Evolutionary conservation across 2,329 filamentous ascomycete genomes (phyloP).

Genomic region (Nemania diffusa): DNA sequence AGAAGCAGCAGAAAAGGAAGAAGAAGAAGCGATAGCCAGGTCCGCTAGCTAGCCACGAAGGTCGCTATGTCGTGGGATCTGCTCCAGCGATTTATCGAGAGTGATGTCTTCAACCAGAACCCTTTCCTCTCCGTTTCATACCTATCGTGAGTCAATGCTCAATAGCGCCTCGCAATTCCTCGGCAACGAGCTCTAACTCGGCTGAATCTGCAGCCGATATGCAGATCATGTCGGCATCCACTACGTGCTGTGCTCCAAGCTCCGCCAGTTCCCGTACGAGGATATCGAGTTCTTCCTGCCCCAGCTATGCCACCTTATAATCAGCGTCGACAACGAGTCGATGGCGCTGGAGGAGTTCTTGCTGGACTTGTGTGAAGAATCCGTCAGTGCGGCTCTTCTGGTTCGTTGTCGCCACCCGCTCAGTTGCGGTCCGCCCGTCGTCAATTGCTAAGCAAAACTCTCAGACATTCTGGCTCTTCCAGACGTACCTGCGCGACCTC

Average conservation of each 20-base stretch:
- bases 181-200: constrained; percentile 16
- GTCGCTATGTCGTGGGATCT: constrained; percentile 82
- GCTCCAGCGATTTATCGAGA: constrained; percentile 90
- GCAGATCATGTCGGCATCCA: constrained; percentile 91
- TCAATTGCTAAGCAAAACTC: constrained; percentile 41
- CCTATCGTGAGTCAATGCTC: constrained; percentile 73
- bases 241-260: constrained; percentile 88
- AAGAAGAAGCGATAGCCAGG: constrained; percentile 5
- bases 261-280: constrained; percentile 88
- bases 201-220: constrained; percentile 71
- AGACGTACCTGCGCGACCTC: constrained; percentile 87
- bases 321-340: constrained; percentile 89
- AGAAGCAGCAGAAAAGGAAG: constrained; percentile 8
- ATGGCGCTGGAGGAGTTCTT: constrained; percentile 92
- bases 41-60: constrained; percentile 14
- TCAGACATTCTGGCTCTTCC: constrained; percentile 90
- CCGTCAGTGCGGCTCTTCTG: constrained; percentile 83
- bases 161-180: constrained; percentile 7
- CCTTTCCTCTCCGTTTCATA: constrained; percentile 90
- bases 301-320: constrained; percentile 86
- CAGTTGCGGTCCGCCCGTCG: constrained; percentile 33
- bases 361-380: constrained; percentile 86
- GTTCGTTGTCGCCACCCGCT: constrained; percentile 60
- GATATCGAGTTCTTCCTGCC: constrained; percentile 94
- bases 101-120: constrained; percentile 92